These are phyloP conservation scores for Metarhizium album DNA, from an alignment of 2,329 filamentous ascomycete genomes.

Conservation along the genomic window DNA sequence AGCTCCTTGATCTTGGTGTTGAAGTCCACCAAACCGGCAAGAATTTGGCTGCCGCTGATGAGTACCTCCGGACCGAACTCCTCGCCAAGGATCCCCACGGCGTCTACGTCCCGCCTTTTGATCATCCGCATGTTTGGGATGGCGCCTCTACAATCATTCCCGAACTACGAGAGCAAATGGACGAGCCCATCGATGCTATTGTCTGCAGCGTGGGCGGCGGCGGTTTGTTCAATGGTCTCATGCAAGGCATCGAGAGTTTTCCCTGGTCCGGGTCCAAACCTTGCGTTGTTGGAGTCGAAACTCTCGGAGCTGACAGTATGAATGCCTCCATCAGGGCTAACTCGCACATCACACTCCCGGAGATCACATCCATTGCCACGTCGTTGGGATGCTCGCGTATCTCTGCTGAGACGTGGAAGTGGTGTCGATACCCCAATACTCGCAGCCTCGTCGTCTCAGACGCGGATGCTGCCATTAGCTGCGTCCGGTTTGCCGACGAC, in stretches of 20 bases:
- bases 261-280: conserved; percentile 24
- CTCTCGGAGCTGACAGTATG: conserved; percentile 60
- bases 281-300: conserved; percentile 64
- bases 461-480: conserved; percentile 68
- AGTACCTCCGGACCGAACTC: conserved; percentile 48
- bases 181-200: conserved; percentile 50
- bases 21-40: conserved; percentile 58
- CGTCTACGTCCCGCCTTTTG: conserved; percentile 61
- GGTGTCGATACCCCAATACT: conserved; percentile 36
- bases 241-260: conserved; percentile 51
- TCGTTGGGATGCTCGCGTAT: conserved; percentile 67
- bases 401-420: conserved; percentile 54
- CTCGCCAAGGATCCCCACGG: conserved; percentile 39
- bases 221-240: conserved; percentile 66
- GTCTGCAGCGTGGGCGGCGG: conserved; percentile 75
- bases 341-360: conserved; percentile 50
- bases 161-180: conserved; percentile 31
- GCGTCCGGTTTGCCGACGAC: conserved; percentile 69
- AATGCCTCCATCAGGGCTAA: conserved; percentile 47
- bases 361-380: conserved; percentile 66
- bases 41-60: conserved; percentile 60
- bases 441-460: conserved; percentile 28
- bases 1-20: conserved; percentile 57
- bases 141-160: conserved; percentile 51
- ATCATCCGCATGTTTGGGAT: conserved; percentile 57